phyloP scores from a whole-genome alignment of 1,284 basidiomycete genomes.

The Cutaneotrichosporon sp. region DNA sequence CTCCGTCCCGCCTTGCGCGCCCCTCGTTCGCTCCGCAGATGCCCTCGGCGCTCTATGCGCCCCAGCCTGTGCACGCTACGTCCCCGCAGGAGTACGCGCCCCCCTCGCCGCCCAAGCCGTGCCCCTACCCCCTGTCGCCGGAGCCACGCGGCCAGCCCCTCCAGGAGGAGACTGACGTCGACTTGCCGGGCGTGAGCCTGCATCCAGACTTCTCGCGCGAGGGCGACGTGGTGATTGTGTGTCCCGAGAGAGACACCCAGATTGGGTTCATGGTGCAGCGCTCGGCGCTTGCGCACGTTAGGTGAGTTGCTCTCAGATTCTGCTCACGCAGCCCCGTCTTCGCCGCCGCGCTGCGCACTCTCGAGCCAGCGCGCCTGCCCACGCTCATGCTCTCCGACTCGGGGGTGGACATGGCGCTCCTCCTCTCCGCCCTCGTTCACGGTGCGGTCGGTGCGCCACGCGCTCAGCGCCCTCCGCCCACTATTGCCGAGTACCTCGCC shows the following conservation, averaged over 20 bases:
- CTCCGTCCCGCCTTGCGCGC: not conserved
- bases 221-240: conserved; percentile 17
- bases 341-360: not conserved
- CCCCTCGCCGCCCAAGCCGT: not conserved
- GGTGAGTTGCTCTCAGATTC: not conserved
- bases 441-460: not conserved
- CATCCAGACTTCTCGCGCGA: conserved; percentile 16
- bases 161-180: not conserved
- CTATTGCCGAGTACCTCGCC: conserved; percentile 7
- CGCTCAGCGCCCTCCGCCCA: not conserved
- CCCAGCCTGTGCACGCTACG: not conserved
- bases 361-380: not conserved
- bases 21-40: not conserved
- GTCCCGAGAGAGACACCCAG: conserved; percentile 1
- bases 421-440: conserved; percentile 8
- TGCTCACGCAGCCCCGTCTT: conserved; percentile 4
- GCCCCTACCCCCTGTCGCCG: not conserved
- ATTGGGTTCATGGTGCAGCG: conserved; percentile 13
- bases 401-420: not conserved
- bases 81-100: not conserved
- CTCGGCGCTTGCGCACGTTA: not conserved
- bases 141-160: not conserved
- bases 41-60: not conserved
- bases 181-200: not conserved
- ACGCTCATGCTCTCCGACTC: conserved; percentile 3